Conservation (phyloP, 2,329 filamentous ascomycete genomes). For the Penicillium sp. region DNA sequence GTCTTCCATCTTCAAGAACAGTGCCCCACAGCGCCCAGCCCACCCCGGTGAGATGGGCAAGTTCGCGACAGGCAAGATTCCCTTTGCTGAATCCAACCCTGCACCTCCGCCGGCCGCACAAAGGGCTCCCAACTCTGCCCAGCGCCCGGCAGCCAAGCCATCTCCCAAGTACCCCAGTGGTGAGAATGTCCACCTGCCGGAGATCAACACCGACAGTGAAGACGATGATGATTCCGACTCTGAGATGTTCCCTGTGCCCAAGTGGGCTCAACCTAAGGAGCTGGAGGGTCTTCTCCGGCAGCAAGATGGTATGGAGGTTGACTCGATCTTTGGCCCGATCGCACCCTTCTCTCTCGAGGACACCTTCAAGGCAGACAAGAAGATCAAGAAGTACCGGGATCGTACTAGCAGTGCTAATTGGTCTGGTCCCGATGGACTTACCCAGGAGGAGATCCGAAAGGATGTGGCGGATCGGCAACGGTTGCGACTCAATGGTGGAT, state of each 20-base stretch:
- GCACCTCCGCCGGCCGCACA: constrained; percentile 49
- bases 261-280: constrained; percentile 87
- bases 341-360: constrained; percentile 92
- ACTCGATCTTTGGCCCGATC: constrained; percentile 91
- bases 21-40: constrained; percentile 60
- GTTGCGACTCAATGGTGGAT: constrained; percentile 79
- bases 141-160: constrained; percentile 53
- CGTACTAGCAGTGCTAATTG: constrained; percentile 95
- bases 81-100: constrained; percentile 74
- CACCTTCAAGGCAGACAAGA: constrained; percentile 88
- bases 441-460: constrained; percentile 80
- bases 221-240: constrained; percentile 70
- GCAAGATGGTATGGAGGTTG: constrained; percentile 73
- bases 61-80: constrained; percentile 83
- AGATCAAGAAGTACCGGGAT: constrained; percentile 84
- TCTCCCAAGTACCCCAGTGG: constrained; percentile 87
- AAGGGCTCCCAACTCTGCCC: constrained; percentile 61
- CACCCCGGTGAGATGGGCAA: constrained; percentile 84
- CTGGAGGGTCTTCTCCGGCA: constrained; percentile 72
- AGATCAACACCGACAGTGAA: constrained; percentile 93
- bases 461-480: constrained; percentile 79
- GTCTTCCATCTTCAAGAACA: constrained; percentile 42
- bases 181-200: constrained; percentile 86
- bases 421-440: constrained; percentile 78
- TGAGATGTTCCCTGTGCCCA: constrained; percentile 65